phyloP scores from a whole-genome alignment of 31 red algal genomes.

The Odonthalia washingtoniensis region DNA sequence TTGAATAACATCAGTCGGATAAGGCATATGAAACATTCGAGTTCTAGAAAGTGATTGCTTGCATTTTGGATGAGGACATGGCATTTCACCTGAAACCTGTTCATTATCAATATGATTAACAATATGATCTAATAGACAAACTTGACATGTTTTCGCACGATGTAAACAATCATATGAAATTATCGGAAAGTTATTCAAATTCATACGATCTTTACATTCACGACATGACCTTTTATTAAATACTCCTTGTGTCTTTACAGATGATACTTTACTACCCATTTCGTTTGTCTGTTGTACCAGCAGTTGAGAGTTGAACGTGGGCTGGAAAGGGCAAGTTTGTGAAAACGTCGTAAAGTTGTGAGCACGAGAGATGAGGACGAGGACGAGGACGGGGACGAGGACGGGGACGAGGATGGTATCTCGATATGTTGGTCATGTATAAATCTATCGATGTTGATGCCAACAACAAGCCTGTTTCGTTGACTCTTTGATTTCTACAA shows the following conservation, averaged over 20 bases:
- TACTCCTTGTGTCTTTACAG: not conserved
- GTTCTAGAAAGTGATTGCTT: not conserved
- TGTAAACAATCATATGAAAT: not conserved
- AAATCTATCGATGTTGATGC: no score
- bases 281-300: no score
- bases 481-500: no score
- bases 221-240: not conserved
- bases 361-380: no score
- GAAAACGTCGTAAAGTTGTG: no score
- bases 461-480: no score
- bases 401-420: no score
- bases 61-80: not conserved
- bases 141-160: not conserved
- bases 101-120: not conserved
- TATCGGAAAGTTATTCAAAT: not conserved
- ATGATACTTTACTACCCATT: no score
- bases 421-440: no score
- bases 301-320: no score
- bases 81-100: not conserved
- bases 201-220: not conserved
- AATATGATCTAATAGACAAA: not conserved
- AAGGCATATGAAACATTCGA: not conserved
- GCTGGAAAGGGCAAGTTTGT: no score
- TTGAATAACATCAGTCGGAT: not conserved
- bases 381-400: no score